A percentile compares a stretch with the other conserved stretches of the same genome.
phyloP scores from a whole-genome alignment of 345 rosid genomes.

The Leavenworthia alabamica region DNA sequence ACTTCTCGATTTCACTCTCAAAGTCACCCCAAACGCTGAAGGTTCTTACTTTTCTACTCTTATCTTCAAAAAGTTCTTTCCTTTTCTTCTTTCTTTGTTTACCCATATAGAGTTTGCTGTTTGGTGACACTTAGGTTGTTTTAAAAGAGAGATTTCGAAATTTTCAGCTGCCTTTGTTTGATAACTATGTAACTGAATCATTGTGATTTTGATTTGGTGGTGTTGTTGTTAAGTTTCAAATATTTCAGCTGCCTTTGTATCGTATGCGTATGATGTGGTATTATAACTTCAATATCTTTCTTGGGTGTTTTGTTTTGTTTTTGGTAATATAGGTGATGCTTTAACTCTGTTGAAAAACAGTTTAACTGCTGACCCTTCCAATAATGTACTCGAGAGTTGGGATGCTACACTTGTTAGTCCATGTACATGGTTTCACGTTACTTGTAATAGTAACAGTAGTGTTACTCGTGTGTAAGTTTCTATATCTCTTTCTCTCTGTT shows the following conservation, averaged over 20 bases:
- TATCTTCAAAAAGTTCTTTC: not conserved
- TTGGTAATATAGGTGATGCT: constrained; percentile 52
- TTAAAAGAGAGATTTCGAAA: not conserved
- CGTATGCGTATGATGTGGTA: not conserved
- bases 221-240: not conserved
- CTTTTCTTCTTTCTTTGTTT: not conserved
- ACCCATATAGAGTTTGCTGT: not conserved
- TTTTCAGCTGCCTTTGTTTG: not conserved
- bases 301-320: not conserved
- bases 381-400: constrained; percentile 74
- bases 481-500: not conserved
- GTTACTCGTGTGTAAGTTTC: constrained; percentile 71
- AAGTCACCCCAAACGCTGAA: constrained; percentile 53
- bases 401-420: constrained; percentile 70
- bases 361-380: constrained; percentile 44
- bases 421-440: constrained; percentile 82
- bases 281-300: not conserved
- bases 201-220: no score
- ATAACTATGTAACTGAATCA: not conserved
- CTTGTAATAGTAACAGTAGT: constrained; percentile 62
- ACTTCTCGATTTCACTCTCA: constrained; percentile 31
- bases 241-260: not conserved
- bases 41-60: constrained; percentile 26
- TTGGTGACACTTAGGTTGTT: not conserved
- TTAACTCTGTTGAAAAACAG: constrained; percentile 50